Percentiles rank a stretch among this genome's conserved stretches.
Evolutionary conservation across 768 basidiomycete genomes (phyloP).

Genomic region (Sporobolomyces pararoseus): DNA sequence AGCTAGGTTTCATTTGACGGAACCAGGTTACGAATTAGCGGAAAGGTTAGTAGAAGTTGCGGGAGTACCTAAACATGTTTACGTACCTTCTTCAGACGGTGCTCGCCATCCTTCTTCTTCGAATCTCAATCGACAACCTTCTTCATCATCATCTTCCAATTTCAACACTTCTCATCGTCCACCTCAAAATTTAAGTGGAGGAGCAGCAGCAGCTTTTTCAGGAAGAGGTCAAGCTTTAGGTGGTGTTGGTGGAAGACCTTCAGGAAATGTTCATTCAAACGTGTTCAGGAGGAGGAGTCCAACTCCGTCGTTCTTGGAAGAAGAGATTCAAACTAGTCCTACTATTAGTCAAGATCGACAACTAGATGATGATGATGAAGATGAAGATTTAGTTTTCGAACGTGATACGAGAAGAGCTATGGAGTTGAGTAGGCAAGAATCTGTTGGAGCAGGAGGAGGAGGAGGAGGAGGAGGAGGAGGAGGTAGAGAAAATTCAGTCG

Average conservation of each 20-base stretch:
- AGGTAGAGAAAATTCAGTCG: conserved; percentile 2
- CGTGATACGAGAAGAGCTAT: neutral
- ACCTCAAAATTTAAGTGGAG: too few species aligned
- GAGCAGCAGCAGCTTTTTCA: neutral
- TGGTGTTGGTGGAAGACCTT: too few species aligned
- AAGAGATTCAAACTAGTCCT: too few species aligned
- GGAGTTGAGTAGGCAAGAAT: neutral
- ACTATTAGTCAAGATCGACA: too few species aligned
- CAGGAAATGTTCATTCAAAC: neutral
- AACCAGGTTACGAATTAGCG: conserved; percentile 29
- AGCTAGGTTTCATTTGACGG: conserved; percentile 9
- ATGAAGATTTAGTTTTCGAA: neutral
- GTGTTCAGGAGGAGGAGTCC: neutral
- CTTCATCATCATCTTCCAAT: neutral
- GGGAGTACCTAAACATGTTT: conserved; percentile 2
- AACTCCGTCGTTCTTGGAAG: neutral
- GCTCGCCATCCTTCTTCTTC: conserved; percentile 16
- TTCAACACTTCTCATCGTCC: too few species aligned
- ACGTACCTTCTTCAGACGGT: neutral
- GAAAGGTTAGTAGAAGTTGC: conserved; percentile 23
- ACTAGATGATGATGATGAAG: too few species aligned
- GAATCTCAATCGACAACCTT: neutral
- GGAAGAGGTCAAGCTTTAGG: conserved; percentile 7
- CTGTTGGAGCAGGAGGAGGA: too few species aligned
- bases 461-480: too few species aligned